These are phyloP conservation scores for Poa annua DNA, from an alignment of 176 grass and related monocot species.

Conservation along the genomic window DNA sequence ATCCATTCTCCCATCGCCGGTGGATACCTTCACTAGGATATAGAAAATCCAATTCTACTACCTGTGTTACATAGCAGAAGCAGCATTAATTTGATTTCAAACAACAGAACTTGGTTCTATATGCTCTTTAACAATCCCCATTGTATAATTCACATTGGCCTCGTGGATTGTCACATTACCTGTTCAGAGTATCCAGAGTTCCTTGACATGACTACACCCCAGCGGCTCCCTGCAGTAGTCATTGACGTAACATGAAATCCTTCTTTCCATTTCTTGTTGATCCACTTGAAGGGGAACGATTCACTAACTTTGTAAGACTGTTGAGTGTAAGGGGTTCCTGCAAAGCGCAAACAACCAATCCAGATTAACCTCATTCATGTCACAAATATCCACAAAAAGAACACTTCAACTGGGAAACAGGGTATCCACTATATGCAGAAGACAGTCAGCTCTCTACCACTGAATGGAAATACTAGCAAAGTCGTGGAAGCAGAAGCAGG, in stretches of 20 bases:
- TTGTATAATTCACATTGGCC: conserved; percentile 27
- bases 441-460: background rate
- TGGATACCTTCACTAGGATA: conserved; percentile 99
- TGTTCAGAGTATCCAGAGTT: conserved; percentile 94
- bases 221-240: conserved; percentile 94
- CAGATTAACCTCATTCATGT: background rate
- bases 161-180: conserved; percentile 49
- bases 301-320: conserved; percentile 99
- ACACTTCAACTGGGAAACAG: background rate
- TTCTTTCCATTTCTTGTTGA: conserved; percentile 99
- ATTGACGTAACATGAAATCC: conserved; percentile 99
- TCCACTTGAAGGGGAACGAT: conserved; percentile 98
- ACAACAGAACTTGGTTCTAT: background rate
- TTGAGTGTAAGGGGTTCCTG: conserved; percentile 96
- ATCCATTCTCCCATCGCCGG: conserved; percentile 87
- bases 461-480: background rate
- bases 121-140: conserved; percentile 1
- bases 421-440: background rate
- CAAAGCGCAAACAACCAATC: conserved; percentile 32
- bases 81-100: conserved; percentile 12
- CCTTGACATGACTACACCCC: conserved; percentile 98
- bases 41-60: conserved; percentile 98
- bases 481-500: conserved; percentile 14
- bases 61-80: conserved; percentile 55
- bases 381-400: background rate